A percentile compares a stretch with the other conserved stretches of the same genome.
These are phyloP conservation scores for Ceratocystis variospora DNA, from an alignment of 2,329 filamentous ascomycete species.

Conservation along the genomic window DNA sequence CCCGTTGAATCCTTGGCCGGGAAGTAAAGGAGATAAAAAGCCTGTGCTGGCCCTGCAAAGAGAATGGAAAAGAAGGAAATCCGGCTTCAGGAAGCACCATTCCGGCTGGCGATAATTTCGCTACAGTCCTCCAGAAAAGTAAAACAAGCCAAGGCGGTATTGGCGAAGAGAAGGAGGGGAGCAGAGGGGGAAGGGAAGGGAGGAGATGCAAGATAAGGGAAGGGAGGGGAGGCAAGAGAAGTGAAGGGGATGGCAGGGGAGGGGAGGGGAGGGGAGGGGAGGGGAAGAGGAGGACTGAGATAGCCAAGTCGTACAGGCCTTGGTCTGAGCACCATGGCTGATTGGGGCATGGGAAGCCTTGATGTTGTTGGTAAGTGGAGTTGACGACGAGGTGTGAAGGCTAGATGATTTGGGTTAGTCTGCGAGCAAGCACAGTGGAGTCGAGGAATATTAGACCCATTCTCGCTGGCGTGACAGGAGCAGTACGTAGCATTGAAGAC, in stretches of 20 bases:
- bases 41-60: not conserved
- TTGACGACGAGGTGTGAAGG: no score
- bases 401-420: no score
- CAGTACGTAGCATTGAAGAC: no score
- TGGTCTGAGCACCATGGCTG: no score
- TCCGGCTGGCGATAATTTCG: not conserved
- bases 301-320: no score
- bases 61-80: no score
- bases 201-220: not conserved
- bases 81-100: not conserved
- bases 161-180: not conserved
- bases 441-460: no score
- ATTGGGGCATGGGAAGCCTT: no score
- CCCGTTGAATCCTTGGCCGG: no score
- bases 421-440: no score
- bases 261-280: not conserved
- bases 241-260: not conserved
- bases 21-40: not conserved
- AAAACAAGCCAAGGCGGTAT: not conserved
- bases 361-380: no score
- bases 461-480: no score
- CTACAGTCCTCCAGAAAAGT: constrained; percentile 1
- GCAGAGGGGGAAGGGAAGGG: not conserved
- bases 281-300: not conserved
- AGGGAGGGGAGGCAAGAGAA: not conserved